Conservation (phyloP, 768 basidiomycete genomes). For the Russula ochroleuca region DNA sequence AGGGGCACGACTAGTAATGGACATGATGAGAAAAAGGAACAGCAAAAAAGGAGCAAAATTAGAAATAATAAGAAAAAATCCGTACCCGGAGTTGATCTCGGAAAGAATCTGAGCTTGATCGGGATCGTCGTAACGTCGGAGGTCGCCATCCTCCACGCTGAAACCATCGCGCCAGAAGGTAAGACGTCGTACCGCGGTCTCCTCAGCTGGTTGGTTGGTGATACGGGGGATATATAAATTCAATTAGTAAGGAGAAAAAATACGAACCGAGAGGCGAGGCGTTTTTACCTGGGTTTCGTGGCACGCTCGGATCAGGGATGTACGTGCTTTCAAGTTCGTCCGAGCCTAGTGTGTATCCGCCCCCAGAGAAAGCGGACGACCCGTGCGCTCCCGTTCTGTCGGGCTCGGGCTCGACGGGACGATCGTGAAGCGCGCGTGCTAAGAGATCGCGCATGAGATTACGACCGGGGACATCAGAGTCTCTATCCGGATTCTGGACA, state of each 20-base stretch:
- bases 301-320: constrained; percentile 66
- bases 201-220: constrained; percentile 32
- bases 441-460: constrained; percentile 67
- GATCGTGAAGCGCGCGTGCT: constrained; percentile 72
- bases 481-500: constrained; percentile 75
- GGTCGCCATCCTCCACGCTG: constrained; percentile 80
- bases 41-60: neutral
- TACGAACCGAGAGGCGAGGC: constrained; percentile 24
- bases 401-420: constrained; percentile 7
- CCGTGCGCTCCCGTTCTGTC: constrained; percentile 10
- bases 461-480: constrained; percentile 46
- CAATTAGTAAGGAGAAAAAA: neutral
- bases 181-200: constrained; percentile 63
- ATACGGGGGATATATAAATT: constrained; percentile 3
- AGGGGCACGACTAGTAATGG: constrained; percentile 61
- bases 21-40: neutral
- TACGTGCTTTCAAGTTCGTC: constrained; percentile 80
- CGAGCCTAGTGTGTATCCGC: constrained; percentile 82
- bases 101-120: constrained; percentile 60
- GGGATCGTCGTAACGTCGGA: constrained; percentile 82
- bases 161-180: constrained; percentile 96
- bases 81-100: constrained; percentile 76
- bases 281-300: constrained; percentile 29
- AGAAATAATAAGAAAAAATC: neutral
- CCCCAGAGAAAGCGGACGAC: constrained; percentile 53